These are phyloP conservation scores for Prunus davidiana DNA, from an alignment of 306 rosid species.

Conservation along the genomic window DNA sequence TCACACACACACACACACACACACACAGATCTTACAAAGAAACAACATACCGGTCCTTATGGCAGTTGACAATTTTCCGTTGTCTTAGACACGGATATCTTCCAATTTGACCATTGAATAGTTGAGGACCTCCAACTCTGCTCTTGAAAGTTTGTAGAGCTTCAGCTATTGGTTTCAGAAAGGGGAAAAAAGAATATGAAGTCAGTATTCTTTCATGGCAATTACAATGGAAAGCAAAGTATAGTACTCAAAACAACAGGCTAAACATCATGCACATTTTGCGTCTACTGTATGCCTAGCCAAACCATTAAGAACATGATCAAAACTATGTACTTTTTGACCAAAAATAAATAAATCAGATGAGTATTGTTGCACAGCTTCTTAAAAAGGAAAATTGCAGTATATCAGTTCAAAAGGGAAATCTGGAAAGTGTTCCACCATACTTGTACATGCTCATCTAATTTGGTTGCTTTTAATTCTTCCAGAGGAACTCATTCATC, in stretches of 20 bases:
- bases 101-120: conserved; percentile 20
- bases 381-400: neutral
- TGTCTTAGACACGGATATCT: conserved; percentile 44
- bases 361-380: neutral
- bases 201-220: conserved; percentile 1
- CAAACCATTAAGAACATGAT: neutral
- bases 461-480: neutral
- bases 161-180: conserved; percentile 43
- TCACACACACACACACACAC: neutral
- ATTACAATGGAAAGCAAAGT: neutral
- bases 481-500: neutral
- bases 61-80: conserved; percentile 38
- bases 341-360: neutral
- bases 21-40: conserved; percentile 47
- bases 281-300: neutral
- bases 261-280: neutral
- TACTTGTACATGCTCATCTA: too few relatives aligned
- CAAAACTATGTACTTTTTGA: neutral
- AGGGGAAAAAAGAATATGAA: neutral
- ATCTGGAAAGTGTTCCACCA: too few relatives aligned
- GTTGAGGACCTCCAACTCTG: conserved; percentile 22
- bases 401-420: neutral
- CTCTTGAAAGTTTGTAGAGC: conserved; percentile 41
- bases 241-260: neutral
- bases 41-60: conserved; percentile 45